A percentile compares a stretch with the other conserved stretches of the same genome.
phyloP scores from a whole-genome alignment of 768 basidiomycete species.

The Lyophyllum semitale region DNA sequence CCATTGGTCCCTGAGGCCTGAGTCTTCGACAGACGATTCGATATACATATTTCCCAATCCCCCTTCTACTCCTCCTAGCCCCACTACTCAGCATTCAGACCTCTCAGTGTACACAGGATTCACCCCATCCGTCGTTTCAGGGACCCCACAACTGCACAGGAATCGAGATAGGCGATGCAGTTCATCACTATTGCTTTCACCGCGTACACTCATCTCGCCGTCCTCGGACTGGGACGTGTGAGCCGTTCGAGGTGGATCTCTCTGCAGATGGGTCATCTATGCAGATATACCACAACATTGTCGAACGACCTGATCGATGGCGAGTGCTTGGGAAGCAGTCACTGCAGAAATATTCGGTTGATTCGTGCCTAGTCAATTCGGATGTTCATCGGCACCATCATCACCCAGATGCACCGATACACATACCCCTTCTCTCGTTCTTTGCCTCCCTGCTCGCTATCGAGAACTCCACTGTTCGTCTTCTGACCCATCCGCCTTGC shows the following conservation, averaged over 20 bases:
- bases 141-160: not conserved
- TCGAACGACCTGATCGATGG: not conserved
- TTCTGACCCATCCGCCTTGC: constrained; percentile 31
- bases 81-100: constrained; percentile 16
- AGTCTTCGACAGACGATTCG: not conserved
- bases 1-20: not conserved
- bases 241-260: not conserved
- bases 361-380: not conserved
- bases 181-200: not conserved
- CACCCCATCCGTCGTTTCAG: constrained; percentile 9
- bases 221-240: not conserved
- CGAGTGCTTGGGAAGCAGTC: not conserved
- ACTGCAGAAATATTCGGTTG: not conserved
- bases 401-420: constrained; percentile 28
- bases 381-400: not conserved
- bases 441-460: constrained; percentile 35
- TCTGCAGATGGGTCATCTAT: not conserved
- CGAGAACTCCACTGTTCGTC: constrained; percentile 38
- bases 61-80: constrained; percentile 19
- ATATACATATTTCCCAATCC: constrained; percentile 24
- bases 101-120: constrained; percentile 7
- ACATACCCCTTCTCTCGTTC: constrained; percentile 37
- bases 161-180: not conserved
- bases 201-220: not conserved
- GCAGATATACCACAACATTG: not conserved